Conservation (phyloP, 306 rosid species). For the Crotalaria pallida region DNA sequence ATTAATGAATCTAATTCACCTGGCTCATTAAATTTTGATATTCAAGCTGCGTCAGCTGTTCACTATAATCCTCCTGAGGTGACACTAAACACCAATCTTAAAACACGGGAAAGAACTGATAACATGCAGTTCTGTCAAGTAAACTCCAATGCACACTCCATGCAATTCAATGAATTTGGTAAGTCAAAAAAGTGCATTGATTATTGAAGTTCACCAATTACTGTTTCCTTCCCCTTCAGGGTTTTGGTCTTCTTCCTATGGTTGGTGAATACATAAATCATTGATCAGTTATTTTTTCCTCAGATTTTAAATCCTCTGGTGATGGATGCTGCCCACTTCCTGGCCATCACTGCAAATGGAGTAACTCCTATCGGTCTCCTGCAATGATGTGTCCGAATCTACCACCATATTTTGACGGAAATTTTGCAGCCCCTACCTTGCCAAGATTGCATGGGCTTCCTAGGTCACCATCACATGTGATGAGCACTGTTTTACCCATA, state of each 20-base stretch:
- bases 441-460: slow-evolving; percentile 46
- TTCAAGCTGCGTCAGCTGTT: slow-evolving; percentile 27
- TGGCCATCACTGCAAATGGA: slow-evolving; percentile 39
- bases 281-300: neutral
- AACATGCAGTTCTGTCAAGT: slow-evolving; percentile 21
- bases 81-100: neutral
- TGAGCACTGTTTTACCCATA: slow-evolving; percentile 30
- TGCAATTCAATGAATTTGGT: slow-evolving; percentile 52
- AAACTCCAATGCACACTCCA: slow-evolving; percentile 27
- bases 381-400: slow-evolving; percentile 44
- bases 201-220: neutral
- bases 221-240: neutral
- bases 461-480: slow-evolving; percentile 43
- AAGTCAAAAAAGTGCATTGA: slow-evolving; percentile 11
- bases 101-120: slow-evolving; percentile 21
- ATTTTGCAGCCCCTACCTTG: slow-evolving; percentile 23
- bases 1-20: slow-evolving; percentile 18
- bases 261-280: neutral
- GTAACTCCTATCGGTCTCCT: slow-evolving; percentile 36
- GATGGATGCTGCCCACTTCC: slow-evolving; percentile 32
- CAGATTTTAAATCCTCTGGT: slow-evolving; percentile 36
- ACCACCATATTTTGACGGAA: slow-evolving; percentile 41
- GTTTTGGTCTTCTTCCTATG: neutral
- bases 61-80: slow-evolving; percentile 13
- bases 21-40: slow-evolving; percentile 17